Evolutionary conservation across 2,329 filamentous ascomycete genomes (phyloP), one percentile per base, ranked within the genome.

Genomic region (Bisporella sp.): DNA sequence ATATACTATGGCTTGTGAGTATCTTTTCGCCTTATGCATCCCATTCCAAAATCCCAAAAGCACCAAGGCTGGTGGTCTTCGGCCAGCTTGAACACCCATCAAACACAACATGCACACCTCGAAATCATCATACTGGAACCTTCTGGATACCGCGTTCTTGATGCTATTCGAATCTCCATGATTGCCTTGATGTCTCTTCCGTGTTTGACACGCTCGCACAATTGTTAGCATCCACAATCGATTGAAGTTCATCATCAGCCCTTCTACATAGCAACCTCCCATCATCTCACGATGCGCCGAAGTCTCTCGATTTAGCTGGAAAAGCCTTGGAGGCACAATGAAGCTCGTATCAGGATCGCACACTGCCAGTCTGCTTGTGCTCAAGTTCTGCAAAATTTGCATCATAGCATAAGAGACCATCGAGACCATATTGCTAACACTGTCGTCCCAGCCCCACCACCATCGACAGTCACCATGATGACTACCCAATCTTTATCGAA

Each of bases 401-500:
- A 49, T 55, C 47, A 49, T 47, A 39, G 52, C 54, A 48, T 44
- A 53, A 41, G 47, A 54, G 49, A 41, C 45, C 50, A 52, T 59
- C 50, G 49, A 50, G 45, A 52, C 46, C 51, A 55, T 48, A 56
- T 53, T 64, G 65, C 74, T 78, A 71, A 78, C 69, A 67, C 71
- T 67, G 66, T 68, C 68, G 68, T 71, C 71, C 67, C 64, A 81
- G 78, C 76, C 75, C 77, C 74, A 56, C 60, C 56, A 58, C 72
- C 75, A 71, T 72, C 75, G 71, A 77, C 79, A 72, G 74, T 75
- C 69, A 76, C 75, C 72, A 78, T 74, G 66, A 81, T 85, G 74
- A 66, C 69, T 62, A 80, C 79, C 72, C 74, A 82, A 69, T 76
- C 79, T 70, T 74, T 81, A 64, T 75, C 78, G 63, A 87, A 89